Conservation (phyloP, 2,329 filamentous ascomycete species). For the Colletotrichum sp. region DNA sequence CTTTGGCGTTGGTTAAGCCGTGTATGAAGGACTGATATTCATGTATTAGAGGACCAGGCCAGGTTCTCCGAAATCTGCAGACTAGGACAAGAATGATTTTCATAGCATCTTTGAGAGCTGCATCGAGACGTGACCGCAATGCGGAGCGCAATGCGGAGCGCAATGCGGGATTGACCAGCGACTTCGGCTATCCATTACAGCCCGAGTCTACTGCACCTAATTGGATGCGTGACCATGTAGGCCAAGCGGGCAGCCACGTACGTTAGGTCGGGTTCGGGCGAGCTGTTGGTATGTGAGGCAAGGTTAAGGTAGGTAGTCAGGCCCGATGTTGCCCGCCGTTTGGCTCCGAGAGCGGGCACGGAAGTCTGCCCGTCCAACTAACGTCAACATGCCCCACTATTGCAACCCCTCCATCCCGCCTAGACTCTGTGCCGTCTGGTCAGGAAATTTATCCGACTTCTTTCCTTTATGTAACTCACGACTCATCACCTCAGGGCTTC, state of each 20-base stretch:
- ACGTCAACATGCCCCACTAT: constrained; percentile 19
- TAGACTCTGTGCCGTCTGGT: neutral
- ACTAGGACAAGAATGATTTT: constrained; percentile 3
- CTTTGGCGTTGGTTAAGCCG: constrained; percentile 2
- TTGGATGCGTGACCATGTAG: neutral
- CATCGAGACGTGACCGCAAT: neutral
- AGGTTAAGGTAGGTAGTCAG: neutral
- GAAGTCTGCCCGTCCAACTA: constrained; percentile 2
- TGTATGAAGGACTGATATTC: neutral
- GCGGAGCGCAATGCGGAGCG: too few relatives aligned
- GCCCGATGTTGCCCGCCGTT: constrained; percentile 8
- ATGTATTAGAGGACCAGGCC: neutral
- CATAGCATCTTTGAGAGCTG: neutral
- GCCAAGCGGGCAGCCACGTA: neutral
- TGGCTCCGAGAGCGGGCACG: constrained; percentile 14
- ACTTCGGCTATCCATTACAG: neutral
- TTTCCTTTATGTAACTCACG: constrained; percentile 3
- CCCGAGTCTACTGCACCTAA: neutral
- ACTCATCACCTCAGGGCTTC: neutral
- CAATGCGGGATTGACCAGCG: neutral
- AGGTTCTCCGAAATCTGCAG: neutral
- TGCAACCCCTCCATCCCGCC: constrained; percentile 3
- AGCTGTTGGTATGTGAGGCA: neutral
- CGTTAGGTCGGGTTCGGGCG: neutral
- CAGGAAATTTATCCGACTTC: neutral